Conservation (phyloP, 768 basidiomycete species). For the Boletus subparvulus region DNA sequence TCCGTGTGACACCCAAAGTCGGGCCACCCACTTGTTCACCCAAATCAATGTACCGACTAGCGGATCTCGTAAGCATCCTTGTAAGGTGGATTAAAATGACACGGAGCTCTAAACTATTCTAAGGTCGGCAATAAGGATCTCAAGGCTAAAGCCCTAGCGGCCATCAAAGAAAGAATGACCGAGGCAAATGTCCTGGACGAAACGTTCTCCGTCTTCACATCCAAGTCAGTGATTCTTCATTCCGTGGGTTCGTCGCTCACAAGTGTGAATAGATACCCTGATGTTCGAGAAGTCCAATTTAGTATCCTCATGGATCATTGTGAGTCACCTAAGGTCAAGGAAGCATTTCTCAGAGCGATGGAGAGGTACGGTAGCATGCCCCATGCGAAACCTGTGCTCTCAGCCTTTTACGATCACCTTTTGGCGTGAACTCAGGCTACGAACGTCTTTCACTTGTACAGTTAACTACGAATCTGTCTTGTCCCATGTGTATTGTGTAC, state of each 20-base stretch:
- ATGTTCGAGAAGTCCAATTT: slow-evolving; percentile 19
- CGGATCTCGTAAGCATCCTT: slow-evolving; percentile 26
- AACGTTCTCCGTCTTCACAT: slow-evolving; percentile 28
- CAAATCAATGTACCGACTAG: slow-evolving; percentile 39
- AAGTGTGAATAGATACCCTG: slow-evolving; percentile 12
- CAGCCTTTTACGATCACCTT: slow-evolving; percentile 17
- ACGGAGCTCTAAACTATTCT: background rate
- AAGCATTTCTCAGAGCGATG: slow-evolving; percentile 11
- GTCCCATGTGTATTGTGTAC: background rate
- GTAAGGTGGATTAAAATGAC: background rate
- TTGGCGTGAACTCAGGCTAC: background rate
- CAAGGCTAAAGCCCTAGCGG: slow-evolving; percentile 16
- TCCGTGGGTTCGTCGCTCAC: background rate
- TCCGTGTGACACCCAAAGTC: background rate
- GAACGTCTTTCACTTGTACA: background rate
- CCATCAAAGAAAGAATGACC: slow-evolving; percentile 17
- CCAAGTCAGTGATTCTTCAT: slow-evolving; percentile 12
- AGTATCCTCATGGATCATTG: slow-evolving; percentile 8
- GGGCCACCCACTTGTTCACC: slow-evolving; percentile 29
- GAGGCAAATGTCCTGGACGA: slow-evolving; percentile 25
- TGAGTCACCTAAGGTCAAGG: slow-evolving; percentile 14
- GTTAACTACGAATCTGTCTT: background rate
- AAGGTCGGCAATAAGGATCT: slow-evolving; percentile 21
- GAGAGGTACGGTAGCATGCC: background rate
- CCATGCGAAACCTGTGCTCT: slow-evolving; percentile 13